Evolutionary conservation across 768 basidiomycete genomes (phyloP).

Genomic region (Butyriboletus loyo): DNA sequence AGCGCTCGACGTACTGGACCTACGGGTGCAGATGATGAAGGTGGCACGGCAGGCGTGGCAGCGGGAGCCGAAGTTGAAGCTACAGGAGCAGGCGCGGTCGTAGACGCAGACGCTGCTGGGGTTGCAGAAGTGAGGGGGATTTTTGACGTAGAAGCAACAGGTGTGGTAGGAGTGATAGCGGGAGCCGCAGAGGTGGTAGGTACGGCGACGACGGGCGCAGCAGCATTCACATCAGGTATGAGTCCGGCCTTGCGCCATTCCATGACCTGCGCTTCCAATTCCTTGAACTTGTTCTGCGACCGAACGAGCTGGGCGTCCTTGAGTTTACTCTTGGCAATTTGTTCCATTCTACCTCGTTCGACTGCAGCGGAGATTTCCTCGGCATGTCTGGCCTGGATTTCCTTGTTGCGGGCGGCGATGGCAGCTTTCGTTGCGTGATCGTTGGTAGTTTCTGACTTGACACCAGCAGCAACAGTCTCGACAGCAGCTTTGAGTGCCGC

Average conservation of each 20-base stretch:
- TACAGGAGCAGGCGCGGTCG: constrained; percentile 3
- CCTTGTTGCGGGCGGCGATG: constrained; percentile 46
- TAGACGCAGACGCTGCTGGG: constrained; percentile 11
- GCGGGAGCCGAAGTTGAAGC: constrained; percentile 15
- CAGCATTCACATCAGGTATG: constrained; percentile 37
- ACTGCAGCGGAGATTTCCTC: constrained; percentile 63
- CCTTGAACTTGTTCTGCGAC: constrained; percentile 60
- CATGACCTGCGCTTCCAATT: constrained; percentile 61
- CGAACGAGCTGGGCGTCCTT: constrained; percentile 70
- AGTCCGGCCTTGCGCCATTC: constrained; percentile 53
- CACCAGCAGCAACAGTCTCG: constrained; percentile 43
- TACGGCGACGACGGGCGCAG: constrained; percentile 19
- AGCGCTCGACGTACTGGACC: constrained; percentile 32
- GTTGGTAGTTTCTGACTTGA: constrained; percentile 34
- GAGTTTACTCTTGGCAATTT: constrained; percentile 55
- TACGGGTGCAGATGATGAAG: constrained; percentile 25
- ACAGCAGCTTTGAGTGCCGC: constrained; percentile 51
- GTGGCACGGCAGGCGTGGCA: constrained; percentile 18
- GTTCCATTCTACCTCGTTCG: constrained; percentile 67
- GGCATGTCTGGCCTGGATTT: constrained; percentile 44
- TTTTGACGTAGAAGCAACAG: constrained; percentile 28
- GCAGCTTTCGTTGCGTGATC: constrained; percentile 43
- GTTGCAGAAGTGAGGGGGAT: background rate
- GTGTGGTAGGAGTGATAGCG: constrained; percentile 27
- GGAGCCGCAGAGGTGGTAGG: constrained; percentile 11